Percentiles rank a stretch among this genome's conserved stretches.
Conservation (phyloP, 371 early-diverging fungal genomes). For the Dipsacomyces acuminosporus region DNA sequence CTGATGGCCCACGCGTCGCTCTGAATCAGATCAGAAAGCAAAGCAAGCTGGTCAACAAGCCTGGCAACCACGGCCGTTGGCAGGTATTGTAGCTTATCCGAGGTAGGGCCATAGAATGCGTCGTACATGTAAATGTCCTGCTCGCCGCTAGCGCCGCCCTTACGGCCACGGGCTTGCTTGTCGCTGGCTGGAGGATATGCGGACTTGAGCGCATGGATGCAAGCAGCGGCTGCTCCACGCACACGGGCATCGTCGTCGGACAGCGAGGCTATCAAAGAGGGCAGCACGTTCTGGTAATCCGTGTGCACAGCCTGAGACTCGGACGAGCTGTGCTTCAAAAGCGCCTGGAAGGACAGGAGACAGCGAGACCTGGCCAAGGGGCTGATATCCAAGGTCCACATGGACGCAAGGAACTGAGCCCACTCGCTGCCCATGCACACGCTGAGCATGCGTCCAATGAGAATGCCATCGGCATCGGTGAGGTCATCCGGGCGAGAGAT, state of each 20-base stretch:
- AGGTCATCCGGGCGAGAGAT: conserved; percentile 10
- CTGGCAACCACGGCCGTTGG: conserved; percentile 51
- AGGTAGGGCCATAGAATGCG: conserved; percentile 51
- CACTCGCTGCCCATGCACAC: conserved; percentile 54
- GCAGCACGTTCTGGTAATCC: conserved; percentile 81
- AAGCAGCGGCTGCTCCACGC: conserved; percentile 56
- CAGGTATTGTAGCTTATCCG: conserved; percentile 52
- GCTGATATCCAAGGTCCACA: conserved; percentile 53
- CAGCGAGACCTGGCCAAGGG: conserved; percentile 54
- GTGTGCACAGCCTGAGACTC: background rate
- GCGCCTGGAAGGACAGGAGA: conserved; percentile 57
- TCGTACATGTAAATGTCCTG: conserved; percentile 54
- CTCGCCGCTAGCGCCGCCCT: conserved; percentile 35
- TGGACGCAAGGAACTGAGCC: conserved; percentile 59
- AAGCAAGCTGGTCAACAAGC: conserved; percentile 53
- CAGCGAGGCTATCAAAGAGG: conserved; percentile 65
- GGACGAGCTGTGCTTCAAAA: conserved; percentile 31
- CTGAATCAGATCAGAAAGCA: conserved; percentile 45
- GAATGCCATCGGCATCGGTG: conserved; percentile 43
- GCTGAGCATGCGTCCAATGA: conserved; percentile 54
- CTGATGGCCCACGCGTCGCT: conserved; percentile 16
- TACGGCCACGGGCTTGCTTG: conserved; percentile 37
- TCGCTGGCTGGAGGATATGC: conserved; percentile 48
- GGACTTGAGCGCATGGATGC: conserved; percentile 52
- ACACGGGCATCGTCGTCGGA: conserved; percentile 51